Evolutionary conservation across 345 rosid species (phyloP).

Genomic region (Eucalyptus decipiens): DNA sequence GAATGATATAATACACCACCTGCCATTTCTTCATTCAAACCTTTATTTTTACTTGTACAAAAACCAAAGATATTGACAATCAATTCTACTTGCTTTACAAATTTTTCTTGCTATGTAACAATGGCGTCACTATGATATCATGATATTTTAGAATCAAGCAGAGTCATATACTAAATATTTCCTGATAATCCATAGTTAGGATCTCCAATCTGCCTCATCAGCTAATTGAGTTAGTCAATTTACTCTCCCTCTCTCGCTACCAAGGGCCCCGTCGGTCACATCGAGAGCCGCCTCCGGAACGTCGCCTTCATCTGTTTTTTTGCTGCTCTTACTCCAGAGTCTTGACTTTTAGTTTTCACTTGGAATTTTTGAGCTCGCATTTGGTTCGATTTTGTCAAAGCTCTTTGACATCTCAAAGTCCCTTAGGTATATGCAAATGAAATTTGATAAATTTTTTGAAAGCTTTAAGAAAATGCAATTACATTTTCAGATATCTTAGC

Average conservation of each 20-base stretch:
- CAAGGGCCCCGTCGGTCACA: no score
- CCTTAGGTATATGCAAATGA: accelerated
- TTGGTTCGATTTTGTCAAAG: no score
- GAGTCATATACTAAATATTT: background rate
- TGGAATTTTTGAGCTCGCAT: no score
- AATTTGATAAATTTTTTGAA: no score
- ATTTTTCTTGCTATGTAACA: background rate
- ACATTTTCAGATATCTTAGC: no score
- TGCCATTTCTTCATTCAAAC: background rate
- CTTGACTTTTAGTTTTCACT: no score
- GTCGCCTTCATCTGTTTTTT: no score
- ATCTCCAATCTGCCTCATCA: accelerated
- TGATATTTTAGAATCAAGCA: background rate
- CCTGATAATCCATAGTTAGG: background rate
- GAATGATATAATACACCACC: accelerated
- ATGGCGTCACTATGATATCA: background rate
- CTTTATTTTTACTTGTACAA: background rate
- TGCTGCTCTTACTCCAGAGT: no score
- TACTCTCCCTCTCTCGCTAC: no score
- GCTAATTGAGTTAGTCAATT: background rate
- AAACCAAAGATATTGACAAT: background rate
- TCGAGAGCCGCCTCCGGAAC: no score
- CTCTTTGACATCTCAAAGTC: no score
- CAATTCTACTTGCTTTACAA: background rate
- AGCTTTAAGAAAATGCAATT: no score